Base-by-base conservation (phyloP, 768 basidiomycete species). In the Rickenella mellea region DNA sequence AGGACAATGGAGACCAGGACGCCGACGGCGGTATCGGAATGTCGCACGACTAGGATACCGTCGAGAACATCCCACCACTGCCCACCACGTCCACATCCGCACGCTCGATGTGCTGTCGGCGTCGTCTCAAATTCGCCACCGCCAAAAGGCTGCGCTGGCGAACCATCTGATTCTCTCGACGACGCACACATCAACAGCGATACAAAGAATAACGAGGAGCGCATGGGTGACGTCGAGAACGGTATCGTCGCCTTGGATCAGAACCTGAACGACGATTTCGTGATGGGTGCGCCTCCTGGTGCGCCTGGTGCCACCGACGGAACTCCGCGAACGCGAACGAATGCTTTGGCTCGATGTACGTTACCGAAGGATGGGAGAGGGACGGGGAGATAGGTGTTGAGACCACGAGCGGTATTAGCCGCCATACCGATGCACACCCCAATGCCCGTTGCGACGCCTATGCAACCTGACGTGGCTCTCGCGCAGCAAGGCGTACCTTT, bases 271-370 rank as follows among this genome's bases (percentile, higher is more conserved):
- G 88, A 91, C 51, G 85, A 86, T 57, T 85, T 90, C 49, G 84
- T 82, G 5, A 86, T 89, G 80, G 88, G 88, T 36, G 88, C 88
- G 0, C 88, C 88, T 1, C 89, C 89, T 7, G 87, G 87, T 28
- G 87, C 89, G n/a, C 88, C 88, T 1, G 88, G 88, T 39, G 88
- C 87, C 0, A 76, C 84, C 36, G 58, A 63, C 22, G 36, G 52
- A 47, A 54, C 31, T 42, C 50, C 35, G 24, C 57, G 57, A 10
- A 48, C 55, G 2, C 48, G 54, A 24, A 48, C 53, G n/a, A 42
- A 50, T 6, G n/a, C n/a, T n/a, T n/a, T n/a, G n/a, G n/a, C n/a
- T n/a, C n/a, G n/a, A n/a, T n/a, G n/a, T n/a, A 17, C 44, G 14
- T 41, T 28, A 8, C 38, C 39, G 20, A 36, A 50, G 19, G 45